Conservation (phyloP, 2,329 filamentous ascomycete genomes). For the Pseudocercospora pini-densiflorae region DNA sequence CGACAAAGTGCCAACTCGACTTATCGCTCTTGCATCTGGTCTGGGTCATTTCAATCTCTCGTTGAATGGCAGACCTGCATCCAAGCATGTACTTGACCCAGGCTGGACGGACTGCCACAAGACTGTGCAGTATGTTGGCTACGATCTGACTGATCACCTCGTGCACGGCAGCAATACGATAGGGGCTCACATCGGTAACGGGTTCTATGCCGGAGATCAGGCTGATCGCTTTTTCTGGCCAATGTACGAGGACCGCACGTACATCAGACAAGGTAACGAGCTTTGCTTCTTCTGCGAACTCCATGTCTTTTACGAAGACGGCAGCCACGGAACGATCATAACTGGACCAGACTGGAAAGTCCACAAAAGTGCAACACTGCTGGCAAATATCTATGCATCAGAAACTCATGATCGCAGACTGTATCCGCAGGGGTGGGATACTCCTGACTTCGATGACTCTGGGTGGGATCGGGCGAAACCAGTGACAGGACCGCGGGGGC, state of each 20-base stretch:
- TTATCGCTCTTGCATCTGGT: constrained; percentile 46
- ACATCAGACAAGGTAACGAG: constrained; percentile 1
- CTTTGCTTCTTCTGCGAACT: constrained; percentile 23
- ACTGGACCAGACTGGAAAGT: constrained; percentile 44
- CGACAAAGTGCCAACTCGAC: constrained; percentile 38
- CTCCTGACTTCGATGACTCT: constrained; percentile 35
- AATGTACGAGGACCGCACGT: constrained; percentile 1
- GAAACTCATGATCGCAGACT: constrained; percentile 45
- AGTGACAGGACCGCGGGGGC: constrained; percentile 46
- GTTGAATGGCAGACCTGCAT: constrained; percentile 42
- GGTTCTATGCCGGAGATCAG: constrained; percentile 2
- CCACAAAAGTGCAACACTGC: not conserved
- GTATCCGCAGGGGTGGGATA: constrained; percentile 45
- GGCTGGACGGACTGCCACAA: constrained; percentile 44
- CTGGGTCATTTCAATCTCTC: constrained; percentile 48
- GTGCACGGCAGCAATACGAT: not conserved
- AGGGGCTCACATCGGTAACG: not conserved
- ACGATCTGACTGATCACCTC: not conserved
- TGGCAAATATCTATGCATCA: constrained; percentile 28
- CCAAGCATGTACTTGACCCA: constrained; percentile 44
- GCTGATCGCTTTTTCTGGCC: constrained; percentile 3
- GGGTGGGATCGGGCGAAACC: constrained; percentile 44
- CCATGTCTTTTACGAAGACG: constrained; percentile 46
- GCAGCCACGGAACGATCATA: constrained; percentile 43
- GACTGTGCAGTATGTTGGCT: constrained; percentile 3